Evolutionary conservation across 169 alveolate genomes (phyloP).

Genomic region (Amoebophrya sp.): DNA sequence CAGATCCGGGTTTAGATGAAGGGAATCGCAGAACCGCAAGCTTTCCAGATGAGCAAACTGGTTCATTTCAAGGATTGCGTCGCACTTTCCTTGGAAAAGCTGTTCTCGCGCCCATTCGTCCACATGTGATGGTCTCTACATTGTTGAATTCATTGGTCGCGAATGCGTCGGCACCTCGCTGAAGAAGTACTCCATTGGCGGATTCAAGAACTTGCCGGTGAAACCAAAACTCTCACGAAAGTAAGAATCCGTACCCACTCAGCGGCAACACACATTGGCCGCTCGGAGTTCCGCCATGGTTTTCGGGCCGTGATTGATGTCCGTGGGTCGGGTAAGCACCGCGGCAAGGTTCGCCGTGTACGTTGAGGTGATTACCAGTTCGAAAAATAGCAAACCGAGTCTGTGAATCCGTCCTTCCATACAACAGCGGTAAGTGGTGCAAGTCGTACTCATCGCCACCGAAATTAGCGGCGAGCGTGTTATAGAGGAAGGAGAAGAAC

Average conservation of each 20-base stretch:
- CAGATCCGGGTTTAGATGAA: slow-evolving; percentile 9
- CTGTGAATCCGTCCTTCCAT: background rate
- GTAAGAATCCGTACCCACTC: background rate
- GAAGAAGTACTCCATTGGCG: background rate
- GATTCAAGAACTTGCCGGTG: background rate
- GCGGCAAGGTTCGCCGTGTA: background rate
- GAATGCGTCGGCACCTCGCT: background rate
- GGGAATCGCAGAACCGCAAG: background rate
- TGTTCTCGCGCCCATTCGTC: background rate
- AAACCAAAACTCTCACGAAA: background rate
- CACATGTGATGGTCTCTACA: background rate
- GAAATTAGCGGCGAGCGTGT: background rate
- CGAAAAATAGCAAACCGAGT: background rate
- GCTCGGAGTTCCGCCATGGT: background rate
- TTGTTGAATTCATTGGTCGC: background rate
- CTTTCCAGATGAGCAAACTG: background rate
- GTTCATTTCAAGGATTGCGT: background rate
- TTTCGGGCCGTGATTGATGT: background rate
- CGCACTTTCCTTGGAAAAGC: background rate
- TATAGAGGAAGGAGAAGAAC: background rate
- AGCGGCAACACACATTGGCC: background rate
- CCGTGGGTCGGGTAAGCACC: background rate
- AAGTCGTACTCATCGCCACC: slow-evolving; percentile 18
- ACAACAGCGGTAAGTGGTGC: slow-evolving; percentile 4
- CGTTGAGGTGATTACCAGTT: background rate